Conservation (phyloP, 352 stramenopile genomes). For the Aphanomyces invadans region DNA sequence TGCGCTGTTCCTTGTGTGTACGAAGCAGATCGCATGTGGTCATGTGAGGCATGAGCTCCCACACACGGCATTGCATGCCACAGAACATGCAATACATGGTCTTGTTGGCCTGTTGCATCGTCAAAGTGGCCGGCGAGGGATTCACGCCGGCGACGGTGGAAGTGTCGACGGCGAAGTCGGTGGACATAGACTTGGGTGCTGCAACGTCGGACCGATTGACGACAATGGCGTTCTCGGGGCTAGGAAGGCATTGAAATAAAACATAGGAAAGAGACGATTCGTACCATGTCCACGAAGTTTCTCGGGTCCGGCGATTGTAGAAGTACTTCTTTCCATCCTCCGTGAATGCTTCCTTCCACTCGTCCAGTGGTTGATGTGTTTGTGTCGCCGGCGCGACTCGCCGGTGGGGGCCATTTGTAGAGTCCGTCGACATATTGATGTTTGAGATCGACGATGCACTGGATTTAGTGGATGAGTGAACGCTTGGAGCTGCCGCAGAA, state of each 20-base stretch:
- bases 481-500: not conserved
- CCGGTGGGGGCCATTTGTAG: not conserved
- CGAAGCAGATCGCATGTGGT: conserved; percentile 37
- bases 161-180: not conserved
- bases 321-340: conserved; percentile 83
- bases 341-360: conserved; percentile 80
- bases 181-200: not conserved
- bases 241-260: not conserved
- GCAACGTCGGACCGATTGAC: not conserved
- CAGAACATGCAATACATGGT: conserved; percentile 73
- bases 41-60: conserved; percentile 36
- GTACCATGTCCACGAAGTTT: conserved; percentile 80
- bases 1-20: conserved; percentile 50
- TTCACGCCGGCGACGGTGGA: not conserved
- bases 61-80: conserved; percentile 34
- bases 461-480: not conserved
- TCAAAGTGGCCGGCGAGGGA: conserved; percentile 20
- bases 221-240: conserved; percentile 17
- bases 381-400: not conserved
- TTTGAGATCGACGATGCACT: not conserved
- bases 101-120: conserved; percentile 26
- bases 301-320: conserved; percentile 77
- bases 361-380: conserved; percentile 25
- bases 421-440: not conserved
- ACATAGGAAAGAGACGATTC: not conserved